Conservation (phyloP, 2,329 filamentous ascomycete genomes). For the Amphichorda felina region DNA sequence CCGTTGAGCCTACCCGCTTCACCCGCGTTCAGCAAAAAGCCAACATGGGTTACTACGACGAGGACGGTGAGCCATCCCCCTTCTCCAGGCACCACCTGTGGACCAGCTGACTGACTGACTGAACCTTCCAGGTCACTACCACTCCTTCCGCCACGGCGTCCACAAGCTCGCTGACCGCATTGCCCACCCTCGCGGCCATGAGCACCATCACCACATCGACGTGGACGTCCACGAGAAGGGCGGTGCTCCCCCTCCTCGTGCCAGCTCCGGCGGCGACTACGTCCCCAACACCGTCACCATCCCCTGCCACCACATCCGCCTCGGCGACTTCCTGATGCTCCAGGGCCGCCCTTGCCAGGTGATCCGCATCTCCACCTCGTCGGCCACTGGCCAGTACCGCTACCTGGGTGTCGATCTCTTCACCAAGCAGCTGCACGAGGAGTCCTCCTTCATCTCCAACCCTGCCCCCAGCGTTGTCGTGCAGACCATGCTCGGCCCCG, state of each 20-base stretch:
- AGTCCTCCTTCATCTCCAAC: slow-evolving; percentile 96
- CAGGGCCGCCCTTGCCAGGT: slow-evolving; percentile 99
- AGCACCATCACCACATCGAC: slow-evolving; percentile 34
- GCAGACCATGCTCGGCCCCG: slow-evolving; percentile 97
- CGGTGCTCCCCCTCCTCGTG: slow-evolving; percentile 14
- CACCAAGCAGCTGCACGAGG: slow-evolving; percentile 98
- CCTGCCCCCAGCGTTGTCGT: slow-evolving; percentile 92
- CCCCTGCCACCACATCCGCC: slow-evolving; percentile 98
- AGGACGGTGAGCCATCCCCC: slow-evolving; percentile 35
- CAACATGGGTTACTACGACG: slow-evolving; percentile 57
- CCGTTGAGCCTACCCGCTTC: slow-evolving; percentile 42
- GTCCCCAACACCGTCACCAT: slow-evolving; percentile 85
- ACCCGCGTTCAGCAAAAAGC: slow-evolving; percentile 29
- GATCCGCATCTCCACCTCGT: slow-evolving; percentile 97
- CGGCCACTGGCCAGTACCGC: slow-evolving; percentile 97
- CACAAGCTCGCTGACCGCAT: slow-evolving; percentile 47
- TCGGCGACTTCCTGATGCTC: slow-evolving; percentile 96
- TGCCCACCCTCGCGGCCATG: slow-evolving; percentile 34
- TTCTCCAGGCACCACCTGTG: slow-evolving; percentile 1
- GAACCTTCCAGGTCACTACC: slow-evolving; percentile 37
- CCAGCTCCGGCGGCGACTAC: slow-evolving; percentile 17
- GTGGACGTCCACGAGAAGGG: slow-evolving; percentile 20
- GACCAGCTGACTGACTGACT: neutral
- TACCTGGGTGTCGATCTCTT: slow-evolving; percentile 99
- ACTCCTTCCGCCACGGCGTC: slow-evolving; percentile 43